Conservation (phyloP, 176 grass and related monocot genomes). For the Microstegium vimineum region DNA sequence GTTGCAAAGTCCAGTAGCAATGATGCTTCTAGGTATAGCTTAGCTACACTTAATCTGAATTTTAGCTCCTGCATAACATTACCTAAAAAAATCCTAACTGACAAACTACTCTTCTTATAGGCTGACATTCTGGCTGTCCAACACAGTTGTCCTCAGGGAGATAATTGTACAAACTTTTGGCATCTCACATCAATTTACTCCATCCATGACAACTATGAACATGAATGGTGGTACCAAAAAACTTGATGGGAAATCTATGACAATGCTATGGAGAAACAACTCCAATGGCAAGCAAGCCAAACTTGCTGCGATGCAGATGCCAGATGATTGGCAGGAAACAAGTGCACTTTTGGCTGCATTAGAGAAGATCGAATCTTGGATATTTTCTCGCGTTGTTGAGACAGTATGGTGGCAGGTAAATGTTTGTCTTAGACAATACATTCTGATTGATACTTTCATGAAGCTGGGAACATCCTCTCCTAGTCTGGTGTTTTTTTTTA, state of each 20-base stretch:
- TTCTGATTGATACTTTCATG: conserved; percentile 4
- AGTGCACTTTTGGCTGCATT: conserved; percentile 61
- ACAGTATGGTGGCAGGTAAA: conserved; percentile 99
- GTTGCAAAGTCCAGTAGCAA: conserved; percentile 83
- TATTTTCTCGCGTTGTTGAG: conserved; percentile 82
- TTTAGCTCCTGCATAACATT: conserved; percentile 18
- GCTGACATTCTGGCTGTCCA: conserved; percentile 97
- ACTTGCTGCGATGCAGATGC: conserved; percentile 30
- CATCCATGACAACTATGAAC: conserved; percentile 11
- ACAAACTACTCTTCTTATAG: conserved; percentile 41
- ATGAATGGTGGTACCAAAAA: conserved; percentile 41
- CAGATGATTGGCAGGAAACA: conserved; percentile 73
- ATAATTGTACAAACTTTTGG: conserved; percentile 73
- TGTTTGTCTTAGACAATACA: conserved; percentile 4
- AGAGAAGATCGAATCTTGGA: conserved; percentile 93
- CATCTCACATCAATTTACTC: conserved; percentile 33
- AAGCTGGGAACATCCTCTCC: conserved; percentile 5
- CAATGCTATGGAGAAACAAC: conserved; percentile 49
- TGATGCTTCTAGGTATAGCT: conserved; percentile 90
- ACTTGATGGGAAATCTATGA: conserved; percentile 46
- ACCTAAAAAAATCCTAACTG: neutral
- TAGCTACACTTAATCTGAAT: neutral
- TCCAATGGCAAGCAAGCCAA: conserved; percentile 40
- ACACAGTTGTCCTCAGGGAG: conserved; percentile 84
- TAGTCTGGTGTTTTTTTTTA: neutral